Percentiles rank a stretch among this genome's conserved stretches.
These are phyloP conservation scores for Phialophora verrucosa DNA, from an alignment of 2,329 filamentous ascomycete genomes.

Conservation along the genomic window DNA sequence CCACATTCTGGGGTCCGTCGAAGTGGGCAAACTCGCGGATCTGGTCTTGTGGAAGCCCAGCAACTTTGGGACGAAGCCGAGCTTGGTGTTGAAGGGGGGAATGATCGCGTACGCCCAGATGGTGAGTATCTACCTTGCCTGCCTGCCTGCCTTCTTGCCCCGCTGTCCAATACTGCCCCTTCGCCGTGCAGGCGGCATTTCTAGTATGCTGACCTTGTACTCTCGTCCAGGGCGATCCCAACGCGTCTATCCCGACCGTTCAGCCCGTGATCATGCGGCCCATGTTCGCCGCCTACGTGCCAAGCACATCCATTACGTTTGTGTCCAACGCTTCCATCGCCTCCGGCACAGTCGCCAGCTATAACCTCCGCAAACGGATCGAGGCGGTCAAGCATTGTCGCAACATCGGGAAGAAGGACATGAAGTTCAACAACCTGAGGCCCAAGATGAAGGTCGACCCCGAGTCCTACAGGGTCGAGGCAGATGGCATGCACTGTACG, in stretches of 20 bases:
- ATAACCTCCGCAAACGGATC: slow-evolving; percentile 77
- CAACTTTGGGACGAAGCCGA: slow-evolving; percentile 87
- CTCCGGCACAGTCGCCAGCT: slow-evolving; percentile 69
- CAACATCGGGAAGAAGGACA: slow-evolving; percentile 77
- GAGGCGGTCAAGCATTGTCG: slow-evolving; percentile 80
- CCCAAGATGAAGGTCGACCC: slow-evolving; percentile 91
- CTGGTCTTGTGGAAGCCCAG: slow-evolving; percentile 84
- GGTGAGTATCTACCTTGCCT: slow-evolving; percentile 57
- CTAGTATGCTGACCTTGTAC: background rate
- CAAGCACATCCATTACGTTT: slow-evolving; percentile 76
- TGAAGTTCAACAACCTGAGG: slow-evolving; percentile 85
- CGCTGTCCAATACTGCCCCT: background rate
- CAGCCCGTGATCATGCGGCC: slow-evolving; percentile 82
- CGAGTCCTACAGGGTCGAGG: slow-evolving; percentile 85
- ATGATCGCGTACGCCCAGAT: slow-evolving; percentile 83
- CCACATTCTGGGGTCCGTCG: slow-evolving; percentile 83
- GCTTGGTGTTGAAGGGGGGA: slow-evolving; percentile 81
- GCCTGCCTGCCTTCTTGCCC: background rate
- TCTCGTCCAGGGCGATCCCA: slow-evolving; percentile 70
- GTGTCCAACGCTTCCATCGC: slow-evolving; percentile 76
- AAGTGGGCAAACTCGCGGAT: slow-evolving; percentile 89
- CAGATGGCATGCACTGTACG: slow-evolving; percentile 74
- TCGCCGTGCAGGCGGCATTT: too few relatives aligned
- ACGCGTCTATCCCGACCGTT: slow-evolving; percentile 84
- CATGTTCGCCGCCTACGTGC: slow-evolving; percentile 81